Evolutionary conservation across 1,284 basidiomycete species (phyloP).

Genomic region (Coriolopsis trogii): DNA sequence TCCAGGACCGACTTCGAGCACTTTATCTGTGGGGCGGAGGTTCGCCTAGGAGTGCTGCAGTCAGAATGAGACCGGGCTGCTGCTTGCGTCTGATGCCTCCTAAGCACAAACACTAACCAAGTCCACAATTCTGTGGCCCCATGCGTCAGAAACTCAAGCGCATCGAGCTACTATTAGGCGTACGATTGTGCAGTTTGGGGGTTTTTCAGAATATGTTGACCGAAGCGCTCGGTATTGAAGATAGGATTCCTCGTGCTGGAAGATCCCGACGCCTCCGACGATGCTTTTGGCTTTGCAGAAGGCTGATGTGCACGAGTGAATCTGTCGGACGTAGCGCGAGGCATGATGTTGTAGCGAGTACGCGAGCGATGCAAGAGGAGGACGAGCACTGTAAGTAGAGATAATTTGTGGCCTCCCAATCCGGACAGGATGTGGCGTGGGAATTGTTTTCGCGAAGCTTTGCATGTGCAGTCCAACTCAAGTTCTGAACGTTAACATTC

Average conservation of each 20-base stretch:
- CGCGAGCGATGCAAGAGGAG: too few species aligned
- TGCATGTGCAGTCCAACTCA: too few species aligned
- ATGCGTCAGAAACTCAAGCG: background rate
- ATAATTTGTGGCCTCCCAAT: too few species aligned
- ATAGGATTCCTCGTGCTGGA: conserved; percentile 73
- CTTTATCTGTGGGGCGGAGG: conserved; percentile 92
- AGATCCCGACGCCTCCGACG: conserved; percentile 48
- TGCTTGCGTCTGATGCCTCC: background rate
- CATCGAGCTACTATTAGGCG: conserved; percentile 34
- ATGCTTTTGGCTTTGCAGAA: conserved; percentile 60
- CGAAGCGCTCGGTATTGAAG: conserved; percentile 93
- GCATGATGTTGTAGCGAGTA: conserved; percentile 70
- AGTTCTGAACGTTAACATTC: too few species aligned
- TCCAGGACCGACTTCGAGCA: conserved; percentile 97
- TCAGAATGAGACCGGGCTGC: conserved; percentile 6
- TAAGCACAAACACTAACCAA: conserved; percentile 51
- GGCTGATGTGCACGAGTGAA: conserved; percentile 79
- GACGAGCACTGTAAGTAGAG: too few species aligned
- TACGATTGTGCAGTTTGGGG: conserved; percentile 88
- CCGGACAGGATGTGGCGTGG: too few species aligned
- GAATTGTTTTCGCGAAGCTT: too few species aligned
- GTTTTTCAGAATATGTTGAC: conserved; percentile 98
- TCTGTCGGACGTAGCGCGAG: conserved; percentile 85
- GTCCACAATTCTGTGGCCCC: conserved; percentile 72
- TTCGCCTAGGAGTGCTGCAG: conserved; percentile 65